Evolutionary conservation across 306 rosid genomes (phyloP), one percentile per base, ranked within the genome.

Genomic region (Gastrolobium bilobum): DNA sequence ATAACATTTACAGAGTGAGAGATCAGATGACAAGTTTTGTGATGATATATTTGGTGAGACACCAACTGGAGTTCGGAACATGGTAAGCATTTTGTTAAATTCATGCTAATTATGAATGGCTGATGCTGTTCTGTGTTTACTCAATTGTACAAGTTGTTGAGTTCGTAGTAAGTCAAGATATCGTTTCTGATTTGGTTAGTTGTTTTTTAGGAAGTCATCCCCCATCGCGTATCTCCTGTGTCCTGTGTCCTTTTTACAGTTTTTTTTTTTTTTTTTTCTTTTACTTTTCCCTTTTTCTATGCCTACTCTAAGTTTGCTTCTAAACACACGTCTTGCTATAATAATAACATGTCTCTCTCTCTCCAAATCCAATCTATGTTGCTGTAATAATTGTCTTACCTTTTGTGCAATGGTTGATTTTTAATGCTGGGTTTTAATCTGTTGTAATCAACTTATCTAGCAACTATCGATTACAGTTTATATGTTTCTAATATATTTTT

Each of bases 31-130:
- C 50, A 59, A 82, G 58, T 86, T 89, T 50, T 84, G 96, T 66
- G 97, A 91, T 75, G 97, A 91, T 77, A 91, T 91, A 68, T 91
- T 91, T 83, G 92, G 97, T 9, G 97, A 91, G 85, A 91, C 94
- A 15, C 92, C 94, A 50, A 83, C 93, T 61, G 89, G 92, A 69
- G 83, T 89, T 80, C 86, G 80, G 52, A 91, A 86, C 83, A 53
- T 15, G 79, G 97, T 91, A 74, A 73, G 90, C 53, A 48, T 43
- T 44, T 80, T 10, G 29, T 20, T 46, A 35, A 72, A 72, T 42
- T 4, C 15, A 50, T 39, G 48, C 11, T 59, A 30, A 48, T 54
- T 68, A 11, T 33, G 54, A 58, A 58, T 63, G 69, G 50, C 69
- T 6, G n/a, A 7, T 6, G 13, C 34, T 37, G 7, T 62, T 29